Base-by-base conservation (phyloP, 352 stramenopile genomes). In the Pythium guiyangense region DNA sequence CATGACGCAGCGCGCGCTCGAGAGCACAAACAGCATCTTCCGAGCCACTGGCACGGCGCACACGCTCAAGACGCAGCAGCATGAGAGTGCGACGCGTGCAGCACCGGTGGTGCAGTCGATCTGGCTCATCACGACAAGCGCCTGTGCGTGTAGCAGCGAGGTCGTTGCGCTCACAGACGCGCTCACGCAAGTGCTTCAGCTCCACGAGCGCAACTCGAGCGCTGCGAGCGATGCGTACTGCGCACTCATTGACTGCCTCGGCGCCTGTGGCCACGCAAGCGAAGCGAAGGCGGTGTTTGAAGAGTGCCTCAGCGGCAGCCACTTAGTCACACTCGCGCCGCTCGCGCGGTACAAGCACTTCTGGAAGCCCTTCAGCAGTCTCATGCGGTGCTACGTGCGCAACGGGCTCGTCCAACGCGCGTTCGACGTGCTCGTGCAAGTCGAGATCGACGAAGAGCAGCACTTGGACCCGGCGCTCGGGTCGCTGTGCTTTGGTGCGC, bases 261-360 rank as follows among this genome's bases (percentile, higher is more conserved):
- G 60, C 12, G 25, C 48, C 17, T 84, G 74, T 20, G 59, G 65
- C 1, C 74, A 82, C 40, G 52, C 66, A 6, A 68, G 67, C 27
- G 74, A 84, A 42, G 65, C 71, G 26, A 78, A 81, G 49, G 62
- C 64, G 11, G 69, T 80, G n/a, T 82, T 81, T 27, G 67, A 79
- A 49, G 73, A 79, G 35, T 84, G 67, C 22, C 47, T 84, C 10
- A 64, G 67, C 12, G 63, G 57, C 14, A 66, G 62, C 35, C 43
- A 58, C 25, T 37, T 78, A 11, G 17, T 69, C 6, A 69, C 64
- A 6, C 60, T 84, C 1, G 67, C 57, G n/a, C 40, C 51, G 0
- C 75, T 78, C 31, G 66, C 64, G 14, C 56, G 40, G 22, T 48
- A 67, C 9, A 45, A 54, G 20, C 44, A 69, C 46, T 71, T 71